A percentile compares a stretch with the other conserved stretches of the same genome.
Conservation (phyloP, 306 rosid species). For the Leucaena leucocephala region DNA sequence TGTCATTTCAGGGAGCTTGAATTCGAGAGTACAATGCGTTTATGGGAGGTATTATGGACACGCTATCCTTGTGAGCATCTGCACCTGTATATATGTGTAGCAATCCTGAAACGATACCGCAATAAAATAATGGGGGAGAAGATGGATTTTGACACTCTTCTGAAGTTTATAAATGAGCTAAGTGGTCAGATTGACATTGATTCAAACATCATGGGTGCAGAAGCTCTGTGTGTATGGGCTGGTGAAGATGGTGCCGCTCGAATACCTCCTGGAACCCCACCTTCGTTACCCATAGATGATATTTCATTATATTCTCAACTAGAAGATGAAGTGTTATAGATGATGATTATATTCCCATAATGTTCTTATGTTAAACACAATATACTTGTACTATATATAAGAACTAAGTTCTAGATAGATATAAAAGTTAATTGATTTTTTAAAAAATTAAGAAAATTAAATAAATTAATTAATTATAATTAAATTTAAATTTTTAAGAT, state of each 20-base stretch:
- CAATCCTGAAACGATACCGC: constrained; percentile 81
- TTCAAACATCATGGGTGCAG: constrained; percentile 79
- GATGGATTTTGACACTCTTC: constrained; percentile 95
- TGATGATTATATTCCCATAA: background rate
- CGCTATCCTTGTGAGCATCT: constrained; percentile 88
- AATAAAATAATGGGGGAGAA: constrained; percentile 80
- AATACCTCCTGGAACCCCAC: constrained; percentile 99
- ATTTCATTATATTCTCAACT: constrained; percentile 57
- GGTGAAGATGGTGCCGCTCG: constrained; percentile 91
- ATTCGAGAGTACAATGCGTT: constrained; percentile 71
- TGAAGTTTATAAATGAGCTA: constrained; percentile 93
- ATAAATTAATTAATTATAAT: no score
- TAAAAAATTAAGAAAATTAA: no score
- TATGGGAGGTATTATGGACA: constrained; percentile 98
- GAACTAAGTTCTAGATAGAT: no score
- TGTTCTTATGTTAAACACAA: background rate
- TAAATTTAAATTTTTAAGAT: no score
- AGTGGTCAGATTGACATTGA: constrained; percentile 88
- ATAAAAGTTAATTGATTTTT: no score
- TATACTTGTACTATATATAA: no score
- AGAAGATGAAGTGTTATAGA: constrained; percentile 71
- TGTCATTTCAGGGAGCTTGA: constrained; percentile 76
- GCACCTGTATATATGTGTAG: constrained; percentile 90
- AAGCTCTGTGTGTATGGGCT: constrained; percentile 86
- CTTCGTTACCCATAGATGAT: constrained; percentile 81